phyloP scores from a whole-genome alignment of 441 rosid genomes.

The Aquilaria agallochum region DNA sequence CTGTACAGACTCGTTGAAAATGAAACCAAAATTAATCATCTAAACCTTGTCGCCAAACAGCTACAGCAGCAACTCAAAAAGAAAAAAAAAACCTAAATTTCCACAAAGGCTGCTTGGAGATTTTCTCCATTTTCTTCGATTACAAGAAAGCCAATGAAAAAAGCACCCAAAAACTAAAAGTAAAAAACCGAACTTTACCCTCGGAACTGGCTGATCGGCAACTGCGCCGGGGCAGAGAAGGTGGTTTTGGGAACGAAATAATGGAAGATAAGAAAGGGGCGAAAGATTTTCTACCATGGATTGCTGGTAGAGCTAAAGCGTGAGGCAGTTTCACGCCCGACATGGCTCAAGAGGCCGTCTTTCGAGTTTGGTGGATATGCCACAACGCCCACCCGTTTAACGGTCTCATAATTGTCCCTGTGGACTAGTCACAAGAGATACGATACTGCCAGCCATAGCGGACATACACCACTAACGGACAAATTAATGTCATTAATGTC shows the following conservation, averaged over 20 bases:
- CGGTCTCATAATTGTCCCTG: no score
- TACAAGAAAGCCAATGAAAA: background rate
- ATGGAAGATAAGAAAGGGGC: constrained; percentile 24
- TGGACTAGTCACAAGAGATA: no score
- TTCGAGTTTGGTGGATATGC: no score
- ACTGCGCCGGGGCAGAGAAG: constrained; percentile 13
- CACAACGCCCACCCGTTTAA: no score
- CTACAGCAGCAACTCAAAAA: no score
- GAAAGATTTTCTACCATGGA: constrained; percentile 34
- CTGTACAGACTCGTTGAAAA: no score
- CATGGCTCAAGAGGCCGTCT: constrained; percentile 20
- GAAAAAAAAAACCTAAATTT: background rate
- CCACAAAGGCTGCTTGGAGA: background rate
- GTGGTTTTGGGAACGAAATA: constrained; percentile 20
- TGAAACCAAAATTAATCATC: no score
- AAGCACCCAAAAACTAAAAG: background rate
- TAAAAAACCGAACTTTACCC: constrained; percentile 18
- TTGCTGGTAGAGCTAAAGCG: constrained; percentile 13
- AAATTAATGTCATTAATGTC: no score
- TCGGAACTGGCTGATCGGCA: constrained; percentile 15
- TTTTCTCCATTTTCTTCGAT: no score
- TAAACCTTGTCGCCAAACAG: no score
- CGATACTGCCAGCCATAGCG: no score
- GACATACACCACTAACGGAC: no score
- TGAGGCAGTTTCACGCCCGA: constrained; percentile 39